Evolutionary conservation across 2,329 filamentous ascomycete genomes (phyloP), one percentile per base, ranked within the genome.

Genomic region (Stachybotrys elegans): DNA sequence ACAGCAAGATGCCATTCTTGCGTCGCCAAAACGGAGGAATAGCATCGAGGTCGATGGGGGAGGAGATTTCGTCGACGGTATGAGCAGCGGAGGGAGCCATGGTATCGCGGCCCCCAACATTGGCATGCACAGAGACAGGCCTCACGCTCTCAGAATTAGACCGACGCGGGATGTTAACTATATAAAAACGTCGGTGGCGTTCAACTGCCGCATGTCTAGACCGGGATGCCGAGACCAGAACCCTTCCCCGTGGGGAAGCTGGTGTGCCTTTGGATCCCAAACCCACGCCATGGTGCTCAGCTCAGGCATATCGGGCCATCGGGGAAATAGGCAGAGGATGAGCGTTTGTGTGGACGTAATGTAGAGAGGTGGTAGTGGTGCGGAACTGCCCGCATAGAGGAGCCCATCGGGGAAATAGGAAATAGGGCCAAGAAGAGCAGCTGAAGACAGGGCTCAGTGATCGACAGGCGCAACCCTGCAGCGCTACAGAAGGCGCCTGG

Each of bases 1-100:
- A 70, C 4, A 70, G 53, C 14, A 69, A 50, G 4, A 69, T 55
- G 2, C 67, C 67, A 59, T 71, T 72, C 38, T 66, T 69, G 12
- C 64, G 49, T 11, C 55, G 55, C 57, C 60, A 67, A 42, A 67
- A 67, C 0, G 61, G 62, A 1, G 61, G 55, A 5, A 62, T 51
- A 0, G 55, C 38, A 4, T 51, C 47, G 23, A 65, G 46, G 43
- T 67, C 61, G 16, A 66, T 58, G 2, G 59, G 54, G 14, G 61
- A 53, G 25, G 51, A 36, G 19, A 65, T 58, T 25, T 54, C 57
- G 21, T 65, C 58, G 4, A 53, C 52, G 9, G 60, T 54, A 23
- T 52, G 55, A 11, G 62, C 60, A 21, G 57, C 63, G 44, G 55
- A 53, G 8, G 62, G 60, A 43, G 62, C 61, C 63, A 60, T 68